Conservation (phyloP, 768 basidiomycete species). For the Termitomyces sp. region DNA sequence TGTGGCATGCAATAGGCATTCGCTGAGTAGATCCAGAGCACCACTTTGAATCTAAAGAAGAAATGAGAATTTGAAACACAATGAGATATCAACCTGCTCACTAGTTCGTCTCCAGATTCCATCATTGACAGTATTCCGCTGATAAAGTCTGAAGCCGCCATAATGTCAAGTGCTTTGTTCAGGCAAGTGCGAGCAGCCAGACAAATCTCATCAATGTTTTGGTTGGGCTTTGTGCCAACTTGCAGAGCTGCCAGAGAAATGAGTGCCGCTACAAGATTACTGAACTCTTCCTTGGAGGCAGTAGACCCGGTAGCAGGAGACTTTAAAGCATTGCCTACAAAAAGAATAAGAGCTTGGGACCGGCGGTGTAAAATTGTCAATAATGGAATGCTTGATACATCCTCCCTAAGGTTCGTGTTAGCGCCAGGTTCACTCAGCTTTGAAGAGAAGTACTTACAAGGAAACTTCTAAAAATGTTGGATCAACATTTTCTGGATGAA, state of each 20-base stretch:
- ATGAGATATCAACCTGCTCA: too few relatives aligned
- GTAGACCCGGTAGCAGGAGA: conserved; percentile 18
- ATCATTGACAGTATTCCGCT: too few relatives aligned
- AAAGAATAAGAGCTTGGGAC: conserved; percentile 62
- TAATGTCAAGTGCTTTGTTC: conserved; percentile 49
- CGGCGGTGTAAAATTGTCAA: conserved; percentile 50
- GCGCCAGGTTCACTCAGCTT: not conserved
- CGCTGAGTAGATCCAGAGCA: too few relatives aligned
- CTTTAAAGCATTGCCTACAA: conserved; percentile 52
- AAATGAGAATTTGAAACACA: too few relatives aligned
- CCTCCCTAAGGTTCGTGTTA: conserved; percentile 39
- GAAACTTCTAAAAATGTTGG: conserved; percentile 52
- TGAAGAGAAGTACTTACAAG: conserved; percentile 37
- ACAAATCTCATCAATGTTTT: conserved; percentile 39
- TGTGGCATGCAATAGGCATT: conserved; percentile 59
- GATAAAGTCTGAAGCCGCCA: too few relatives aligned
- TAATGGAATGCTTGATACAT: conserved; percentile 45
- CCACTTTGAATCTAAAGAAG: too few relatives aligned
- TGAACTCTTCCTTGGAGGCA: conserved; percentile 25
- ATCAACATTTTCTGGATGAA: conserved; percentile 29
- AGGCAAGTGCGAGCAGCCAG: conserved; percentile 46
- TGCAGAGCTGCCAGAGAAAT: conserved; percentile 40
- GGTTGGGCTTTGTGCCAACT: conserved; percentile 23
- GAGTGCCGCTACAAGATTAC: conserved; percentile 42
- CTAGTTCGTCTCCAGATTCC: too few relatives aligned